phyloP scores from a whole-genome alignment of 2,329 filamentous ascomycete species.

The Alternaria alternata region DNA sequence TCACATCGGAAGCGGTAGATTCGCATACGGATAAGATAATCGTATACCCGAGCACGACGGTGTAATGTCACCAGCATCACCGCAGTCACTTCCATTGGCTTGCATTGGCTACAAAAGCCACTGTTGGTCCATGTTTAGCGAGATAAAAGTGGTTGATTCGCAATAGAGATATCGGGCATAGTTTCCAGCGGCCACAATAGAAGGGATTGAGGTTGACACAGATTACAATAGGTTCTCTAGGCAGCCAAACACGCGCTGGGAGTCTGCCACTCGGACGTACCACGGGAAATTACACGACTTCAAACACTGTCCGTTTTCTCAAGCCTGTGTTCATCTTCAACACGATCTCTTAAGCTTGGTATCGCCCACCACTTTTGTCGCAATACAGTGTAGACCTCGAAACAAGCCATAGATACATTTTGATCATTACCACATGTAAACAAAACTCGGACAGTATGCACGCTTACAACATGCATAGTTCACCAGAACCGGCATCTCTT shows the following conservation, averaged over 20 bases:
- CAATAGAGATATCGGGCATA: neutral
- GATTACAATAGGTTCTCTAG: neutral
- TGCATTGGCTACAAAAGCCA: neutral
- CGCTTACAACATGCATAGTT: neutral
- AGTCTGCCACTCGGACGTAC: neutral
- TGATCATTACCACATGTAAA: neutral
- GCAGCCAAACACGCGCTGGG: neutral
- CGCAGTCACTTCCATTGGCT: neutral
- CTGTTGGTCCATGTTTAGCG: neutral
- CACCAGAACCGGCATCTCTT: neutral
- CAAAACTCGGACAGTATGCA: neutral
- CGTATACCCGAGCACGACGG: neutral
- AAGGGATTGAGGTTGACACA: neutral
- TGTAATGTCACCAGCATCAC: neutral
- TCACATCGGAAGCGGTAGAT: constrained; percentile 6
- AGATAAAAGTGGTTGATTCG: too few relatives aligned
- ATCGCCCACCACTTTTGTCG: neutral
- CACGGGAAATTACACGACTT: neutral
- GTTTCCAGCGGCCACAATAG: neutral
- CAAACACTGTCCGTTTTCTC: neutral
- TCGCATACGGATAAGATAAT: neutral
- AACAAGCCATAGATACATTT: neutral
- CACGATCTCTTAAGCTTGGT: neutral
- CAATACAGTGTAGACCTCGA: neutral
- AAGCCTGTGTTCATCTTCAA: neutral